Percentiles rank a stretch among this genome's conserved stretches.
Evolutionary conservation across 768 basidiomycete species (phyloP).

Genomic region (Russula compacta): DNA sequence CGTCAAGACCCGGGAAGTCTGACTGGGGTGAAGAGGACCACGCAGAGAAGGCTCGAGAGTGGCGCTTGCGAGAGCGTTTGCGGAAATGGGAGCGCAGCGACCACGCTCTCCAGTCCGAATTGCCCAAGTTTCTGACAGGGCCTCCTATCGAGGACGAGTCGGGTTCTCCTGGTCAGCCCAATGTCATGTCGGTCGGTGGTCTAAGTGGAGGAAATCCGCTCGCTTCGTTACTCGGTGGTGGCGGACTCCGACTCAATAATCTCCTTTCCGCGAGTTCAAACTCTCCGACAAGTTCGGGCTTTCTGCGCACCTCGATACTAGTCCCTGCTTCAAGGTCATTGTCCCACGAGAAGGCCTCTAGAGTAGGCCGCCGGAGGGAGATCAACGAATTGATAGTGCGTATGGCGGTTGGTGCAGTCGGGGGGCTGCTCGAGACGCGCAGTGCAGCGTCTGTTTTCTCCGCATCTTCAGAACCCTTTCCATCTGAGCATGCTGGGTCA

Average conservation of each 20-base stretch:
- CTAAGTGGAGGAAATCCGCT: slow-evolving; percentile 32
- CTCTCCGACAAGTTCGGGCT: slow-evolving; percentile 27
- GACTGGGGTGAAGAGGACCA: slow-evolving; percentile 62
- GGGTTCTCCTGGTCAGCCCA: slow-evolving; percentile 24
- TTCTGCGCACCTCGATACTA: slow-evolving; percentile 63
- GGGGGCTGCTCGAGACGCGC: slow-evolving; percentile 48
- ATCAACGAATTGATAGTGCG: slow-evolving; percentile 76
- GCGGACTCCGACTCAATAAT: slow-evolving; percentile 14
- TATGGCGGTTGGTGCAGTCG: slow-evolving; percentile 72
- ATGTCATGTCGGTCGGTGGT: slow-evolving; percentile 43
- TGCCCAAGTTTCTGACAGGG: slow-evolving; percentile 42
- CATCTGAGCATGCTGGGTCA: neutral
- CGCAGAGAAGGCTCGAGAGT: slow-evolving; percentile 61
- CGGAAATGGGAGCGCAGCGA: slow-evolving; percentile 68
- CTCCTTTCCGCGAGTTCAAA: slow-evolving; percentile 16
- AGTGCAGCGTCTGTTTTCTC: slow-evolving; percentile 23
- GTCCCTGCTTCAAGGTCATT: slow-evolving; percentile 55
- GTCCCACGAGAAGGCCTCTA: slow-evolving; percentile 42
- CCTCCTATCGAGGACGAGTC: slow-evolving; percentile 32
- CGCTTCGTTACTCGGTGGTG: slow-evolving; percentile 23
- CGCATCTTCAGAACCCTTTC: neutral
- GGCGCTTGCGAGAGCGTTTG: slow-evolving; percentile 60
- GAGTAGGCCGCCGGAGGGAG: slow-evolving; percentile 56
- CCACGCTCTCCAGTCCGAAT: slow-evolving; percentile 46
- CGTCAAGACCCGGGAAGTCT: slow-evolving; percentile 31